A percentile compares a stretch with the other conserved stretches of the same genome.
Evolutionary conservation across 768 basidiomycete species (phyloP).

Genomic region (Lactarius quietus): DNA sequence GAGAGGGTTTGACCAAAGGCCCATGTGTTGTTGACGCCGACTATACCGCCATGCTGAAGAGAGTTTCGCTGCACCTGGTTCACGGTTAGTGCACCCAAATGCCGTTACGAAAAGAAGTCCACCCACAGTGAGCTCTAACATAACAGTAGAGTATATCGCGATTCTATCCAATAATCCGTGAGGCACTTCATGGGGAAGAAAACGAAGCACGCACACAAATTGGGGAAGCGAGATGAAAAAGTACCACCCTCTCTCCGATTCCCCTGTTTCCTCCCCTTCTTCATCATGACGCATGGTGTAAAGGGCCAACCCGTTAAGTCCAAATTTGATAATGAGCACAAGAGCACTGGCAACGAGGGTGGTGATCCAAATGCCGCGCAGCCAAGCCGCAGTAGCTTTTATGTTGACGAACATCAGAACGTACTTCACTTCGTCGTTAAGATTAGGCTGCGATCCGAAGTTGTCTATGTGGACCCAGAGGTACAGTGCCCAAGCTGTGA

Average conservation of each 20-base stretch:
- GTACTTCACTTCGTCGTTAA: conserved; percentile 16
- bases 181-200: background rate
- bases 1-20: conserved; percentile 20
- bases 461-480: background rate
- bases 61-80: conserved; percentile 14
- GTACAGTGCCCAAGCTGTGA: conserved; percentile 19
- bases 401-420: conserved; percentile 12
- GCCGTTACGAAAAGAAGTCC: background rate
- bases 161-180: conserved; percentile 1
- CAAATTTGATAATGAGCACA: conserved; percentile 7
- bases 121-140: conserved; percentile 21
- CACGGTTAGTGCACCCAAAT: background rate
- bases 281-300: background rate
- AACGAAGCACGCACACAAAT: conserved; percentile 10
- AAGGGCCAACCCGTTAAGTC: background rate
- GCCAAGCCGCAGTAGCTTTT: conserved; percentile 15
- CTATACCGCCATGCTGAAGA: background rate
- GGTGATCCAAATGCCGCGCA: conserved; percentile 9
- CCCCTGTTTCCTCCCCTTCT: too few relatives aligned
- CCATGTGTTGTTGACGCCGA: background rate
- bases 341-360: conserved; percentile 3
- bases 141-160: conserved; percentile 16
- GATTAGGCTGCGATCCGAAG: background rate
- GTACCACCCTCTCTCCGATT: conserved; percentile 1
- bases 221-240: background rate